Evolutionary conservation across 2,329 filamentous ascomycete species (phyloP).

Genomic region (Trichoderma sp.): DNA sequence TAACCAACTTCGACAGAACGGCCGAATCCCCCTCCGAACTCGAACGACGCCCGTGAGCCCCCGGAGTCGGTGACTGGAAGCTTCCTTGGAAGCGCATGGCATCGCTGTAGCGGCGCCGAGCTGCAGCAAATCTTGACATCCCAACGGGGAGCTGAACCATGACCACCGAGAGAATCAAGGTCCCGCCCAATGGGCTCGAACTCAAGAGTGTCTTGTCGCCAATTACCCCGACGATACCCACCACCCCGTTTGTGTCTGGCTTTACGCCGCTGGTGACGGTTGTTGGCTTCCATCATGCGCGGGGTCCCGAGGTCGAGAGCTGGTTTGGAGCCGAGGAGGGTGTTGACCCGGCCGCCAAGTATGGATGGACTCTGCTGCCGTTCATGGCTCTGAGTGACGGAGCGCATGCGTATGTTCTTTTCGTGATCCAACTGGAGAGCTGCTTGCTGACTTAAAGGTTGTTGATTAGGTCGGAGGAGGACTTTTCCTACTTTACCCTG

Average conservation of each 20-base stretch:
- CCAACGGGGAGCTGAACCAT: slow-evolving; percentile 25
- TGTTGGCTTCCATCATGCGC: slow-evolving; percentile 80
- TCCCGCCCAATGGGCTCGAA: slow-evolving; percentile 27
- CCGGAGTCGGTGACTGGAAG: slow-evolving; percentile 4
- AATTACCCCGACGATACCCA: slow-evolving; percentile 32
- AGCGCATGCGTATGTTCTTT: slow-evolving; percentile 80
- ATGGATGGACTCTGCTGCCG: slow-evolving; percentile 87
- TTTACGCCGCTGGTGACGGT: slow-evolving; percentile 73
- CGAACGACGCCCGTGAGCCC: neutral
- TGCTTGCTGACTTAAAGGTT: slow-evolving; percentile 21
- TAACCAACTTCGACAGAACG: neutral
- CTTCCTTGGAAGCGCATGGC: slow-evolving; percentile 27
- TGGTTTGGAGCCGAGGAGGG: slow-evolving; percentile 81
- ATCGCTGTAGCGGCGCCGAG: slow-evolving; percentile 22
- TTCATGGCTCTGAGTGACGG: slow-evolving; percentile 98
- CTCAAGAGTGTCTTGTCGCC: slow-evolving; percentile 34
- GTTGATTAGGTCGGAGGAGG: slow-evolving; percentile 71
- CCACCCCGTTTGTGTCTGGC: slow-evolving; percentile 34
- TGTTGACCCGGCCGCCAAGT: slow-evolving; percentile 73
- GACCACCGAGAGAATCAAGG: slow-evolving; percentile 31
- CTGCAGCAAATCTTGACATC: slow-evolving; percentile 16
- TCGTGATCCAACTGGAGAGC: no score
- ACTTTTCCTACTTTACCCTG: slow-evolving; percentile 98
- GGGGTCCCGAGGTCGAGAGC: slow-evolving; percentile 87
- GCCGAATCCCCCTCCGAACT: neutral